phyloP scores from a whole-genome alignment of 1,284 basidiomycete species.

The Phlebopus sp. region DNA sequence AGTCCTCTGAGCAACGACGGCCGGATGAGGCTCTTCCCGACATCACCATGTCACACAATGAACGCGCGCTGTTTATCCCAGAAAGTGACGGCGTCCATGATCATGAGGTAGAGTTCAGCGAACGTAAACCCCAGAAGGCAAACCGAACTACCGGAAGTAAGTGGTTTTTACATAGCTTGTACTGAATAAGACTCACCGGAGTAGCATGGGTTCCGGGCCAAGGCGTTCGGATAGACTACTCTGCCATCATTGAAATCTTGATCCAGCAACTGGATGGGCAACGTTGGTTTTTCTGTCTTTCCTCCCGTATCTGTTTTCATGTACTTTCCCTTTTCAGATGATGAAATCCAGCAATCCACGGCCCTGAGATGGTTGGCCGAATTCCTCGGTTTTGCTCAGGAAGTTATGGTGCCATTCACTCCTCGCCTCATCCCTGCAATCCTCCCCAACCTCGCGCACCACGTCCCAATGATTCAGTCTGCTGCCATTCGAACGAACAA shows the following conservation, averaged over 20 bases:
- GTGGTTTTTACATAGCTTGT: slow-evolving; percentile 19
- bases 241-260: slow-evolving; percentile 91
- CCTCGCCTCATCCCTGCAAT: slow-evolving; percentile 91
- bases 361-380: slow-evolving; percentile 92
- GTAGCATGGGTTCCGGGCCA: slow-evolving; percentile 89
- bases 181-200: slow-evolving; percentile 22
- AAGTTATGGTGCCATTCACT: slow-evolving; percentile 93
- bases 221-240: slow-evolving; percentile 89
- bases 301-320: not conserved
- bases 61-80: slow-evolving; percentile 50
- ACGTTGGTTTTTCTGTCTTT: slow-evolving; percentile 52
- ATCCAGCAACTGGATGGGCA: slow-evolving; percentile 86
- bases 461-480: slow-evolving; percentile 83
- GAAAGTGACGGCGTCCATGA: slow-evolving; percentile 48
- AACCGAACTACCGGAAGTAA: slow-evolving; percentile 64
- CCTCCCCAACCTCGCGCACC: slow-evolving; percentile 92
- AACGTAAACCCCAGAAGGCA: slow-evolving; percentile 47
- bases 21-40: slow-evolving; percentile 48
- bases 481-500: slow-evolving; percentile 88
- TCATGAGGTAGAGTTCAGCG: slow-evolving; percentile 44
- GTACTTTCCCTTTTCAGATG: slow-evolving; percentile 49
- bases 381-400: slow-evolving; percentile 84
- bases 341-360: slow-evolving; percentile 86
- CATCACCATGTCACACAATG: slow-evolving; percentile 45
- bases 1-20: slow-evolving; percentile 40